phyloP scores from a whole-genome alignment of 73 alveolate genomes.

The Tetrahymena borealis region DNA sequence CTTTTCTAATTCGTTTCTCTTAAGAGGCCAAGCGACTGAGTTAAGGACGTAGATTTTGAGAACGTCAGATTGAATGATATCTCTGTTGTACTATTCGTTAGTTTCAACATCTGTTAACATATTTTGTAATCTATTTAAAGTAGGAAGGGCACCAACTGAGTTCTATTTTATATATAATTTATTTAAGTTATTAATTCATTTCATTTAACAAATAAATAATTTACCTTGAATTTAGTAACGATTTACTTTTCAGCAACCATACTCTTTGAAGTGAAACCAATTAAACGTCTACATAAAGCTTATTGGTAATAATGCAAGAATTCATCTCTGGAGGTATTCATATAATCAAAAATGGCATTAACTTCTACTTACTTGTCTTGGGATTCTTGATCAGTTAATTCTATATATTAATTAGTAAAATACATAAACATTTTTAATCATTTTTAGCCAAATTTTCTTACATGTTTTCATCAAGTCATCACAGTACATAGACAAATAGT shows the following conservation, averaged over 20 bases:
- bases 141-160: not conserved
- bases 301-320: not conserved
- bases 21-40: slow-evolving; percentile 1
- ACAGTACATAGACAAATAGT: not conserved
- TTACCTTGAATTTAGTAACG: not conserved
- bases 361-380: not conserved
- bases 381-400: not conserved
- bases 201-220: not conserved
- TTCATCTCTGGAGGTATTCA: not conserved
- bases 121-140: not conserved
- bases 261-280: not conserved
- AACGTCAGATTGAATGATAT: not conserved
- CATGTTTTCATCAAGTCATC: not conserved
- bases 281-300: not conserved
- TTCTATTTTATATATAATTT: not conserved
- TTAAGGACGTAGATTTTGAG: not conserved
- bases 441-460: not conserved
- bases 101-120: not conserved
- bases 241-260: not conserved
- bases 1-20: not conserved
- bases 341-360: not conserved
- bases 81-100: not conserved
- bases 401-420: not conserved
- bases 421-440: not conserved
- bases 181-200: not conserved